Conservation (phyloP, 2,329 filamentous ascomycete genomes). For the Diaporthe helianthi region DNA sequence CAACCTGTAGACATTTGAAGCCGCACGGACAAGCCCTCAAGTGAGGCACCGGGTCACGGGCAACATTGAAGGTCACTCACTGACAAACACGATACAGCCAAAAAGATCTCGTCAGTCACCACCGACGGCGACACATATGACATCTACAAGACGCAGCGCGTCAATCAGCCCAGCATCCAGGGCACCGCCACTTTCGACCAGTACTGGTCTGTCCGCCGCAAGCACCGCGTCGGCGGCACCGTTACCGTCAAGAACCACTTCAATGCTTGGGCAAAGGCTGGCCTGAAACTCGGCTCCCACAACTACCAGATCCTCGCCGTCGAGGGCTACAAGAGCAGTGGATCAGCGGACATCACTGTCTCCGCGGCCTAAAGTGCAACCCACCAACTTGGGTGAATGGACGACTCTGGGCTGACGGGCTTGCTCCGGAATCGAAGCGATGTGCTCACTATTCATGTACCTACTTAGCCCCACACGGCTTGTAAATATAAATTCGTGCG, state of each 20-base stretch:
- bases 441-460: background rate
- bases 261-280: slow-evolving; percentile 51
- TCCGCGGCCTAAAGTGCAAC: background rate
- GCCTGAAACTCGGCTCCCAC: slow-evolving; percentile 50
- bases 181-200: slow-evolving; percentile 52
- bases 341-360: slow-evolving; percentile 37
- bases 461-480: background rate
- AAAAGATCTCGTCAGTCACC: slow-evolving; percentile 36
- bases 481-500: too few relatives aligned
- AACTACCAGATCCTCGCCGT: slow-evolving; percentile 57
- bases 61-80: too few relatives aligned
- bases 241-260: slow-evolving; percentile 55
- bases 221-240: slow-evolving; percentile 52
- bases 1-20: too few relatives aligned
- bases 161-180: slow-evolving; percentile 47
- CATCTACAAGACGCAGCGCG: slow-evolving; percentile 37
- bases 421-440: background rate
- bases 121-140: slow-evolving; percentile 37
- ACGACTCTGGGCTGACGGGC: background rate
- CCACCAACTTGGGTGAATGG: background rate
- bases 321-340: slow-evolving; percentile 49
- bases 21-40: background rate
- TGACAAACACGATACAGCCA: background rate
- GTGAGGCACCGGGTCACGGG: too few relatives aligned
- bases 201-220: slow-evolving; percentile 52